A percentile compares a stretch with the other conserved stretches of the same genome.
Evolutionary conservation across 495 filamentous ascomycete species (phyloP).

Genomic region (Glutinoglossum americanum): DNA sequence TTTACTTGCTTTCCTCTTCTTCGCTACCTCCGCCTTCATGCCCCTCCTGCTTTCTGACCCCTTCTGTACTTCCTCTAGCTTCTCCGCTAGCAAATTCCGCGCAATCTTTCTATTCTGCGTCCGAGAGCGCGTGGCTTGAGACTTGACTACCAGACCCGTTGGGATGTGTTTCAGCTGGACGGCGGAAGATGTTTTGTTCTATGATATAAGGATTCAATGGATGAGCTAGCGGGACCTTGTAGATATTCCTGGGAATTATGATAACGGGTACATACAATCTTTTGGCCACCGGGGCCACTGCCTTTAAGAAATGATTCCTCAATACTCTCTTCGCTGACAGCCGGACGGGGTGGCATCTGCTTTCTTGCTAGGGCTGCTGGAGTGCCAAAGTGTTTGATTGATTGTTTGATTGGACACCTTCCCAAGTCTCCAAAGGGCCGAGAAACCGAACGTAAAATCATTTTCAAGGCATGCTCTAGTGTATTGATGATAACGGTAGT

Average conservation of each 20-base stretch:
- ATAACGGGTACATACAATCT: constrained; percentile 36
- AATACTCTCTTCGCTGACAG: constrained; percentile 56
- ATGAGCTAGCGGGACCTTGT: not conserved
- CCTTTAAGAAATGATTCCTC: constrained; percentile 75
- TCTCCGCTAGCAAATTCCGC: constrained; percentile 51
- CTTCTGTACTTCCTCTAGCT: constrained; percentile 44
- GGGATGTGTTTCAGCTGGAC: constrained; percentile 83
- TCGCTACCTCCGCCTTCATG: constrained; percentile 29
- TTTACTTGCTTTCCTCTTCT: constrained; percentile 43
- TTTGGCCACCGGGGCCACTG: constrained; percentile 84
- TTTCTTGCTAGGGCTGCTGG: constrained; percentile 18
- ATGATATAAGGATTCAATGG: not conserved
- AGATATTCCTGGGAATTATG: not conserved
- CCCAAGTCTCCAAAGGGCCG: not conserved
- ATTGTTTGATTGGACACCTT: not conserved
- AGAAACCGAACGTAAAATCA: not conserved
- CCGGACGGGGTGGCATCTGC: constrained; percentile 51
- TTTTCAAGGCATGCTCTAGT: not conserved
- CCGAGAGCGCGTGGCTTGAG: constrained; percentile 70
- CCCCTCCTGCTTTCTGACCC: constrained; percentile 35
- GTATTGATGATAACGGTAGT: not conserved
- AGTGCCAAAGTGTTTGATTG: not conserved
- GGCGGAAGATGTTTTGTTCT: constrained; percentile 95
- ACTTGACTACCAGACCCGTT: constrained; percentile 79
- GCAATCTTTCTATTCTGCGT: constrained; percentile 80